A percentile compares a stretch with the other conserved stretches of the same genome.
Conservation (phyloP, 208 protist species). For the Trypanosoma vivax region DNA sequence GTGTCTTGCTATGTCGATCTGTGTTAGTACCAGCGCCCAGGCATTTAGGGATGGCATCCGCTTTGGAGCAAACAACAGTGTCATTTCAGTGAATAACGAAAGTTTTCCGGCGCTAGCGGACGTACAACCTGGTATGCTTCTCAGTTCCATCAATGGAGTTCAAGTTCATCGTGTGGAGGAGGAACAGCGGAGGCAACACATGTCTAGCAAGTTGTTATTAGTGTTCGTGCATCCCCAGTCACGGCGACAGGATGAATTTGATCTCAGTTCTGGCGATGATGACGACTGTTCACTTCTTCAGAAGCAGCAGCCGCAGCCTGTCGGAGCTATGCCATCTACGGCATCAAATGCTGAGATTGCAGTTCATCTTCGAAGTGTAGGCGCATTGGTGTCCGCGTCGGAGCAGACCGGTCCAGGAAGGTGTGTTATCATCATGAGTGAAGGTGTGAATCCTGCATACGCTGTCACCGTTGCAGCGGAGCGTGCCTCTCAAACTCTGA, state of each 20-base stretch:
- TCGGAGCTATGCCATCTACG: no score
- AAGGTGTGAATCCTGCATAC: conserved; percentile 76
- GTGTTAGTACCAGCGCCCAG: conserved; percentile 38
- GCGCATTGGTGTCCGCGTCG: conserved; percentile 56
- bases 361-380: conserved; percentile 33
- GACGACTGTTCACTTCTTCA: conserved; percentile 24
- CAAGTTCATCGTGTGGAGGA: conserved; percentile 37
- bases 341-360: conserved; percentile 3
- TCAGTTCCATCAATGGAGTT: conserved; percentile 73
- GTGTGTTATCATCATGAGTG: conserved; percentile 84
- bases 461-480: conserved; percentile 69
- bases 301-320: conserved; percentile 30
- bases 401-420: conserved; percentile 35
- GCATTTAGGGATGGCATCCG: conserved; percentile 49
- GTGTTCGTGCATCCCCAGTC: conserved; percentile 22
- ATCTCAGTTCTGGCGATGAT: conserved; percentile 72
- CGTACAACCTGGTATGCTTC: conserved; percentile 50
- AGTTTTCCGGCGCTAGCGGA: conserved; percentile 28
- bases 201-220: conserved; percentile 40
- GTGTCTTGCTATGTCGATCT: conserved; percentile 33
- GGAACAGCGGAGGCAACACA: conserved; percentile 29
- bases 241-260: conserved; percentile 61
- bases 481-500: conserved; percentile 52
- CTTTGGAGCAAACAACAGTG: conserved; percentile 40
- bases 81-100: conserved; percentile 33